Percentiles rank a stretch among this genome's conserved stretches.
Conservation (phyloP, 228 moss, liverwort and hornwort species). For the Sphagnum fallax region DNA sequence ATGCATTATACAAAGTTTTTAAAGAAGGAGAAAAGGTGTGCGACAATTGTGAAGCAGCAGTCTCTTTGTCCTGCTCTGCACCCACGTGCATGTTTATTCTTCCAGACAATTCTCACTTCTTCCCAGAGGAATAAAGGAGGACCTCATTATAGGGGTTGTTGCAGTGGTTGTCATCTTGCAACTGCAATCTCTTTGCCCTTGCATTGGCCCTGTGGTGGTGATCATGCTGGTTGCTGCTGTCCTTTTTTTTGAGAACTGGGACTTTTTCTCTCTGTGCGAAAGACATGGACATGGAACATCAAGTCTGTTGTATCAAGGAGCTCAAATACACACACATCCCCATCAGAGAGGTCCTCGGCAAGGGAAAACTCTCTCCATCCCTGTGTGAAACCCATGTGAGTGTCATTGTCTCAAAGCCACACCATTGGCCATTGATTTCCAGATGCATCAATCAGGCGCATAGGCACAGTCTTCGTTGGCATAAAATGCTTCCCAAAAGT, state of each 20-base stretch:
- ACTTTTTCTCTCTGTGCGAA: conserved; percentile 1
- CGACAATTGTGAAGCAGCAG: conserved; percentile 3
- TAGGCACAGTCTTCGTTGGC: conserved; percentile 4
- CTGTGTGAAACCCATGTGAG: conserved; percentile 43
- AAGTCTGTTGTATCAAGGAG: conserved; percentile 29
- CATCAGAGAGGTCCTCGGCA: conserved; percentile 29
- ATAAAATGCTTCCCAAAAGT: too few relatives aligned
- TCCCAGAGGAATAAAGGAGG: not conserved
- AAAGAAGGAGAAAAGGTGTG: conserved; percentile 11
- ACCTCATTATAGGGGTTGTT: not conserved
- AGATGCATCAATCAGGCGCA: conserved; percentile 29
- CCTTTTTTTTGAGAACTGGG: too few relatives aligned
- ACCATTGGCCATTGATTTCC: conserved; percentile 42
- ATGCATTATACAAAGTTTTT: conserved; percentile 4
- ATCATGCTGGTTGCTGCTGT: too few relatives aligned
- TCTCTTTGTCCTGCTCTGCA: conserved; percentile 5
- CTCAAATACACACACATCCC: conserved; percentile 43
- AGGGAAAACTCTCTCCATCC: conserved; percentile 42
- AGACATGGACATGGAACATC: conserved; percentile 27
- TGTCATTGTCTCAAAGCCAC: conserved; percentile 46
- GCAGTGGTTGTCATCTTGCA: not conserved
- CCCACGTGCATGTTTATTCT: not conserved
- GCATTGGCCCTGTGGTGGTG: conserved; percentile 5
- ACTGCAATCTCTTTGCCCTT: conserved; percentile 18
- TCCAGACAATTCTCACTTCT: conserved; percentile 6